These are phyloP conservation scores for Pleurotus pulmonarius DNA, from an alignment of 768 basidiomycete genomes.

Conservation along the genomic window DNA sequence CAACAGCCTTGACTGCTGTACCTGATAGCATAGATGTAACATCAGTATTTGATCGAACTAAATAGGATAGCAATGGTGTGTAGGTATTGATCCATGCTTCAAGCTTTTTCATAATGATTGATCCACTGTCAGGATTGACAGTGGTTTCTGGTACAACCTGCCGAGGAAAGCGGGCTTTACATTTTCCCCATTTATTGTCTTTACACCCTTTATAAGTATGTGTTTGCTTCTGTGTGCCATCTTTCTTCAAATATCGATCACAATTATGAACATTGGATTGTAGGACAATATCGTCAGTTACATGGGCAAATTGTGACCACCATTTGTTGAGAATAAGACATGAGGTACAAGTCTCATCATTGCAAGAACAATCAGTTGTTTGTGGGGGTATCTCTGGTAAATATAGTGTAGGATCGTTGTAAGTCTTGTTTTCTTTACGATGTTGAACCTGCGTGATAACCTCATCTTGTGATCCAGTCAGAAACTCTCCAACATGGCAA, in stretches of 20 bases:
- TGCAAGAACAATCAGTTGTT: background rate
- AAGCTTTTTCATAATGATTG: background rate
- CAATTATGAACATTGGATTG: constrained; percentile 1
- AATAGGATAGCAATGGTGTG: background rate
- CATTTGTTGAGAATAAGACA: background rate
- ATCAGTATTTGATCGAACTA: constrained; percentile 33
- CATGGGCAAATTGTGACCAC: background rate
- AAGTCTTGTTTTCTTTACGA: too few relatives aligned
- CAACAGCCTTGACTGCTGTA: constrained; percentile 28
- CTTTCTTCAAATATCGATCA: background rate
- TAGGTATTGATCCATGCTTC: constrained; percentile 3
- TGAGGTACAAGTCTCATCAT: background rate
- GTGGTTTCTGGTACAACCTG: background rate
- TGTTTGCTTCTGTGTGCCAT: background rate
- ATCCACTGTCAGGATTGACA: background rate
- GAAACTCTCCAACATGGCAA: constrained; percentile 12
- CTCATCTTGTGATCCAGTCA: background rate
- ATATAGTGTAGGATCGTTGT: too few relatives aligned
- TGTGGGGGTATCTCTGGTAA: background rate
- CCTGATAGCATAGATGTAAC: constrained; percentile 27
- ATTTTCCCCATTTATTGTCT: constrained; percentile 22
- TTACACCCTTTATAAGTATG: constrained; percentile 17
- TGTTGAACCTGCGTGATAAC: background rate
- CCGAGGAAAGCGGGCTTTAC: constrained; percentile 31
- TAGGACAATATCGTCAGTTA: background rate